Evolutionary conservation across 225 moss, liverwort and hornwort species (phyloP), one percentile per base, ranked within the genome.

Genomic region (Polytrichum commune): DNA sequence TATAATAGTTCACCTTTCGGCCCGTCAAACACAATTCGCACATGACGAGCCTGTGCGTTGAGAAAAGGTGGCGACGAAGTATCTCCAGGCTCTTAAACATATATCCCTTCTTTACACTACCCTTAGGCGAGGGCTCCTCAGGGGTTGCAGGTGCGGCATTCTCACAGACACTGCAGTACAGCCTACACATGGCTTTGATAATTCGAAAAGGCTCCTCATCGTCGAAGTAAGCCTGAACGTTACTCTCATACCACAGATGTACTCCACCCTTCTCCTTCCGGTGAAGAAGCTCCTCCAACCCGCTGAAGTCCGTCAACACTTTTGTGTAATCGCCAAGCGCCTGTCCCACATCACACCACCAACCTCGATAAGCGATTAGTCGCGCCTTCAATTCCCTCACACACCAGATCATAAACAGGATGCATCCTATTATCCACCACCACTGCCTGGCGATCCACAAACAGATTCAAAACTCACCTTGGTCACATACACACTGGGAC

Each of bases 11-110:
- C 70, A 96, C 96, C 95, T 98, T 95, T 64, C 93, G 83, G 78
- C 95, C 90, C 73, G 91, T 88, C 73, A 98, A 81, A 80, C 98
- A 98, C 72, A 98, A 83, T 72, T 91, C 95, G 80, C 98, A 98
- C 95, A 98, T 98, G 78, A 79, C 69, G 64, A 98, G 79, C 83
- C 85, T 93, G 83, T 98, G 98, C 28, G 75, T 67, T 71, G 56
- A 72, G 70, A 60, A 85, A 27, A 91, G 95, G 85, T 98, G 98
- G 70, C 95, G 81, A 65, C 91, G 90, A 73, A 98, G 81, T 18
- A 81, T 78, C 67, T 98, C 98, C 64, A 98, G 85, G 81, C 81
- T 90, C 80, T 78, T 92, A 84, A 95, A 98, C 54, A 90, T 87
- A 46, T 93, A 76, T 64, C 95, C 98, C 83, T 95, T 93, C 78